These are phyloP conservation scores for Pseudogymnoascus pannorum DNA, from an alignment of 2,329 filamentous ascomycete genomes.

Conservation along the genomic window DNA sequence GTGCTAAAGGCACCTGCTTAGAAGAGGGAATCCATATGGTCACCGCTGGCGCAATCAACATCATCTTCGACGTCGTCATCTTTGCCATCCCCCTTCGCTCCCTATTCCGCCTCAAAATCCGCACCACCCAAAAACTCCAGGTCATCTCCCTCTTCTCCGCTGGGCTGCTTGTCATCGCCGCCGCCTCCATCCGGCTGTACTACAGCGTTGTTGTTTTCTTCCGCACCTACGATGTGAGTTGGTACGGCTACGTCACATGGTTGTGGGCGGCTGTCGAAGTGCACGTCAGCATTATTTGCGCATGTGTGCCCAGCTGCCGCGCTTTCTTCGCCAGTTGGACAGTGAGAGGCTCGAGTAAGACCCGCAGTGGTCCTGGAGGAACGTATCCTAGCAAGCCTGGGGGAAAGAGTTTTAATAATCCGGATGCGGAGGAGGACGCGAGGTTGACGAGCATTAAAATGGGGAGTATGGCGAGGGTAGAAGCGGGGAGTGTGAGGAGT, in stretches of 20 bases:
- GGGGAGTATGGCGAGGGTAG: constrained; percentile 1
- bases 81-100: constrained; percentile 2
- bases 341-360: constrained; percentile 2
- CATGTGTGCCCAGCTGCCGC: constrained; percentile 1
- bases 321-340: constrained; percentile 5
- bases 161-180: background rate
- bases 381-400: background rate
- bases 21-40: background rate
- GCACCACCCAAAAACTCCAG: constrained; percentile 7
- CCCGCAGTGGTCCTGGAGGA: background rate
- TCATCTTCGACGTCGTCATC: constrained; percentile 7
- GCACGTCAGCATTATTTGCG: background rate
- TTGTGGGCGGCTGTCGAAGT: background rate
- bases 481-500: background rate
- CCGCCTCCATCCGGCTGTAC: background rate
- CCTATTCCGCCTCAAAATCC: constrained; percentile 3
- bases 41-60: background rate
- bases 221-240: background rate
- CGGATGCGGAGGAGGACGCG: background rate
- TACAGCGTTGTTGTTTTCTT: constrained; percentile 4
- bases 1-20: background rate
- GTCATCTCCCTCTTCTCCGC: constrained; percentile 1
- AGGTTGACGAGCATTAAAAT: background rate
- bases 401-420: background rate
- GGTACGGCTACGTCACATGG: constrained; percentile 1